phyloP scores from a whole-genome alignment of 148 eudicot genomes.

The Rhododendron simsii region DNA sequence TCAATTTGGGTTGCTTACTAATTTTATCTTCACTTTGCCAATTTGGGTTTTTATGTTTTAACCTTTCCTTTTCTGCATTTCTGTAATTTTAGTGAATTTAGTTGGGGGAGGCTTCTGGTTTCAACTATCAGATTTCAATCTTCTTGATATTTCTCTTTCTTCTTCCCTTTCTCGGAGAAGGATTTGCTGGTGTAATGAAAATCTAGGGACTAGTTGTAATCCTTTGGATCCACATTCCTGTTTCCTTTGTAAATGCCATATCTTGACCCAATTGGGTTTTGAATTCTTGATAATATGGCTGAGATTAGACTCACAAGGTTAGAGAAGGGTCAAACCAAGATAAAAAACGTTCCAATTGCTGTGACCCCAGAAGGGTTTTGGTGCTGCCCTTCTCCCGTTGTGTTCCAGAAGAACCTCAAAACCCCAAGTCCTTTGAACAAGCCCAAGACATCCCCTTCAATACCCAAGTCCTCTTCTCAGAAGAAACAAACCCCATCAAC shows the following conservation, averaged over 20 bases:
- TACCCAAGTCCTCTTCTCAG: constrained; percentile 24
- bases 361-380: constrained; percentile 96
- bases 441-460: constrained; percentile 36
- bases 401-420: constrained; percentile 59
- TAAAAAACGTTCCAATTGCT: constrained; percentile 81
- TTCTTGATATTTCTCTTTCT: not conserved
- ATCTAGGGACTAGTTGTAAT: not conserved
- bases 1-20: not conserved
- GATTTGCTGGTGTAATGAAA: not conserved
- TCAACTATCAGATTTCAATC: not conserved
- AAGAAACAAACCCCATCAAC: constrained; percentile 36
- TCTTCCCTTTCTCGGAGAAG: not conserved
- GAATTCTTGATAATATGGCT: constrained; percentile 39
- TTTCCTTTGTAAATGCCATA: not conserved
- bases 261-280: constrained; percentile 5
- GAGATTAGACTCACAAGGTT: constrained; percentile 46
- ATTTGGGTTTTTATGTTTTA: not conserved
- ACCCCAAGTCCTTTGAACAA: constrained; percentile 48
- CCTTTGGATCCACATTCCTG: not conserved
- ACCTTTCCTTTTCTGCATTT: constrained; percentile 2
- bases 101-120: not conserved
- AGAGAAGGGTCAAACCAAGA: constrained; percentile 57
- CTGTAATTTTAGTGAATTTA: not conserved
- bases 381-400: constrained; percentile 90
- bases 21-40: not conserved